Evolutionary conservation across 352 stramenopile genomes (phyloP).

Genomic region (Phytophthora rubi): DNA sequence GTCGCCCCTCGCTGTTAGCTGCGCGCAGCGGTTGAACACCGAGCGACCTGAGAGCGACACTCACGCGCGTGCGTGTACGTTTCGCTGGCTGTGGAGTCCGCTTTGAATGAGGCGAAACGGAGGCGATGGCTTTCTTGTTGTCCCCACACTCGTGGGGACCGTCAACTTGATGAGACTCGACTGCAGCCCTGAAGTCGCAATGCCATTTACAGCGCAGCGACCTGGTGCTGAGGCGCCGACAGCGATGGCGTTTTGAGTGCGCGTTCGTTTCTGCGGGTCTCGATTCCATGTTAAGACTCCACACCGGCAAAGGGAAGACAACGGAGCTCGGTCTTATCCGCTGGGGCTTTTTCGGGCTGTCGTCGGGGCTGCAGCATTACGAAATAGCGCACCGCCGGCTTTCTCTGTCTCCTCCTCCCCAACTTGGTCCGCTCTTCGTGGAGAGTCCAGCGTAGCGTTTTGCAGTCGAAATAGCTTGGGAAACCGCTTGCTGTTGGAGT

Average conservation of each 20-base stretch:
- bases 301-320: slow-evolving; percentile 1
- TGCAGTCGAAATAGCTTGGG: slow-evolving; percentile 20
- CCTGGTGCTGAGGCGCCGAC: slow-evolving; percentile 9
- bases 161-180: slow-evolving; percentile 14
- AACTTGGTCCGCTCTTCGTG: slow-evolving; percentile 13
- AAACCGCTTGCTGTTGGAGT: slow-evolving; percentile 13
- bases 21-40: slow-evolving; percentile 12
- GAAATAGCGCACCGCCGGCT: slow-evolving; percentile 24
- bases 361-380: slow-evolving; percentile 16
- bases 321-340: slow-evolving; percentile 32
- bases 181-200: slow-evolving; percentile 11
- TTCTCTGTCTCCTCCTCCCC: slow-evolving; percentile 24
- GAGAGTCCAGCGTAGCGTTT: slow-evolving; percentile 18
- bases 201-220: slow-evolving; percentile 30
- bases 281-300: slow-evolving; percentile 35
- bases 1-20: slow-evolving; percentile 2
- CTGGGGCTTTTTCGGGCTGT: slow-evolving; percentile 28
- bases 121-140: slow-evolving; percentile 23
- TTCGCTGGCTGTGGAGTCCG: slow-evolving; percentile 3
- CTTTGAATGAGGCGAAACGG: slow-evolving; percentile 18
- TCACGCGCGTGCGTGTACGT: slow-evolving; percentile 17
- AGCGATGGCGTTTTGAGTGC: slow-evolving; percentile 7
- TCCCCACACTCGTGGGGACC: slow-evolving; percentile 8
- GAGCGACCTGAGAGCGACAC: slow-evolving; percentile 4
- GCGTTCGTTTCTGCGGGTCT: slow-evolving; percentile 22